Conservation (phyloP, 176 grass and related monocot genomes). For the Eleusine coracana region DNA sequence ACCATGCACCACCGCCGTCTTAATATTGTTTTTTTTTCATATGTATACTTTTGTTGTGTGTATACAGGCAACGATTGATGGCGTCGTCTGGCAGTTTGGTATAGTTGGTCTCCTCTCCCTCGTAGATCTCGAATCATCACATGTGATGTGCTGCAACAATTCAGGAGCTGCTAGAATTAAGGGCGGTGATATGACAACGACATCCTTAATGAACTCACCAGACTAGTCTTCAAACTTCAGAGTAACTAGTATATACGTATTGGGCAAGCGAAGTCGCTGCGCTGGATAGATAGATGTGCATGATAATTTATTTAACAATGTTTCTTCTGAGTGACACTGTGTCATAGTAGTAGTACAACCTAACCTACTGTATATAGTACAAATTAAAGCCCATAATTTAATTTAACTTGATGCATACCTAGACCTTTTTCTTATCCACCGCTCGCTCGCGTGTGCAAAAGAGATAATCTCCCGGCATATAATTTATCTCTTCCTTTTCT, state of each 20-base stretch:
- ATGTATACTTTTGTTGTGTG: neutral
- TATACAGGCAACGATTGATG: neutral
- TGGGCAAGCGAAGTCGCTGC: no score
- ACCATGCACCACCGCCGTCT: neutral
- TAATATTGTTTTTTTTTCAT: neutral
- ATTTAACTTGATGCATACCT: no score
- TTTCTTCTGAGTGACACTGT: no score
- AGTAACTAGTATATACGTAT: no score
- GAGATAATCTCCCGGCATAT: neutral
- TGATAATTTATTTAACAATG: no score
- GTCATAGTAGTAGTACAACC: no score
- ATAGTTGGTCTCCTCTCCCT: neutral
- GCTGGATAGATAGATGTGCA: no score
- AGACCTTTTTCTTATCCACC: slow-evolving; percentile 28
- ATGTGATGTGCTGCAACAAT: slow-evolving; percentile 9
- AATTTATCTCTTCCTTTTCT: neutral
- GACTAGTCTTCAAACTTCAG: no score
- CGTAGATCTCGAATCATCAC: neutral
- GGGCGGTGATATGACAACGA: neutral
- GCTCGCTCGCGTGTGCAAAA: slow-evolving; percentile 4
- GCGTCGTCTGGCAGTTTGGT: neutral
- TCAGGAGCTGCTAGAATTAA: neutral
- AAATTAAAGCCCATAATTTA: neutral
- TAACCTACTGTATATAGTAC: neutral
- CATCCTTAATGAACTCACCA: neutral